Conservation (phyloP, 176 grass and related monocot genomes). For the Metroxylon sagu region DNA sequence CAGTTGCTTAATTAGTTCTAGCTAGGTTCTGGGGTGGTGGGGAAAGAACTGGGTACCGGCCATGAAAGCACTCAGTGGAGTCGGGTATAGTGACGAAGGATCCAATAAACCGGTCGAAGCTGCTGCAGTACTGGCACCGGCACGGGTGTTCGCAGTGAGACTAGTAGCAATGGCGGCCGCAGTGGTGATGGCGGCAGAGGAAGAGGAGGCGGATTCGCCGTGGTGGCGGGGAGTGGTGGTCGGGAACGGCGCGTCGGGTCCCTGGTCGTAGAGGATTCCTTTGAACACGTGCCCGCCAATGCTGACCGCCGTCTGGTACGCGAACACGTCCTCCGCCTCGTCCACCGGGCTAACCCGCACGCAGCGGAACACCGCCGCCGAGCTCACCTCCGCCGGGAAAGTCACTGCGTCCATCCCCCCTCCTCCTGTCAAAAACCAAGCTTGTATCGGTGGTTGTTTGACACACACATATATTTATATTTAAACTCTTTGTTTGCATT, state of each 20-base stretch:
- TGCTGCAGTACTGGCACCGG: not conserved
- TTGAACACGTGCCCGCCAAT: constrained; percentile 46
- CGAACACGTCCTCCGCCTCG: constrained; percentile 29
- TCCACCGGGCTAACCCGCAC: constrained; percentile 36
- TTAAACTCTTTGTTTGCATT: too few relatives aligned
- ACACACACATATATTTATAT: too few relatives aligned
- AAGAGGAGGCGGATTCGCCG: constrained; percentile 22
- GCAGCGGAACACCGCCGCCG: constrained; percentile 40
- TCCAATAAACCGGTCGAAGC: constrained; percentile 16
- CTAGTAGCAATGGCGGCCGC: not conserved
- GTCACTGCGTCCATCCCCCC: constrained; percentile 11
- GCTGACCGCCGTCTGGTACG: constrained; percentile 38
- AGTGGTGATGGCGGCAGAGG: not conserved
- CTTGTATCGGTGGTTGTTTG: too few relatives aligned
- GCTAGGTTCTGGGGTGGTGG: constrained; percentile 37
- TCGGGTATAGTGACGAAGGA: constrained; percentile 27
- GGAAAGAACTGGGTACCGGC: constrained; percentile 54
- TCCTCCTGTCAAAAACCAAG: too few relatives aligned
- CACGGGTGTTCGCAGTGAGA: not conserved
- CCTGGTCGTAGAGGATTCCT: constrained; percentile 47
- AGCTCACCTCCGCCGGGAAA: constrained; percentile 37
- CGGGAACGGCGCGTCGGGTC: constrained; percentile 20
- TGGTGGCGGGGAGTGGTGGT: constrained; percentile 12
- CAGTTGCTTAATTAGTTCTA: too few relatives aligned
- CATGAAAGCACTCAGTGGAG: constrained; percentile 44